phyloP scores from a whole-genome alignment of 2,329 filamentous ascomycete species.

The Paraphoma chrysanthemicola region DNA sequence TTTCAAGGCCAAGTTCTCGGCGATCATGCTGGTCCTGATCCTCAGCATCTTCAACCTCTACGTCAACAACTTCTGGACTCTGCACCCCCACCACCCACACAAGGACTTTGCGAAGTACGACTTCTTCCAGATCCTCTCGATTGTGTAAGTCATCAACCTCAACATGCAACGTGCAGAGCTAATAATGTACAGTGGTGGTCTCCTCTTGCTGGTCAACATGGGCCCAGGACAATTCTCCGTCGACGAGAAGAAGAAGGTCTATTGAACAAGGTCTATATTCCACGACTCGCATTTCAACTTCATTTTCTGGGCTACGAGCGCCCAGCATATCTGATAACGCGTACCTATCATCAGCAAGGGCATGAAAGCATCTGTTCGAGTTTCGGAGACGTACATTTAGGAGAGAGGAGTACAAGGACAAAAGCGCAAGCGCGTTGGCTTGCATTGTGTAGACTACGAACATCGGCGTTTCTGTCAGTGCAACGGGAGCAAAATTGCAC shows the following conservation, averaged over 20 bases:
- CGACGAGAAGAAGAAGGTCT: slow-evolving; percentile 99
- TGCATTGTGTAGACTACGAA: slow-evolving; percentile 40
- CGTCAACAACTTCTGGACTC: slow-evolving; percentile 99
- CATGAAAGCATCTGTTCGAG: slow-evolving; percentile 11
- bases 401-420: slow-evolving; percentile 5
- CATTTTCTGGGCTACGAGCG: slow-evolving; percentile 22
- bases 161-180: slow-evolving; percentile 10
- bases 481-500: slow-evolving; percentile 27
- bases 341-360: slow-evolving; percentile 17
- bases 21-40: slow-evolving; percentile 91
- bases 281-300: slow-evolving; percentile 24
- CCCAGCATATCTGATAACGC: slow-evolving; percentile 32
- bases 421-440: slow-evolving; percentile 24
- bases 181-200: slow-evolving; percentile 69
- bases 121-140: slow-evolving; percentile 99
- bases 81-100: slow-evolving; percentile 97
- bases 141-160: slow-evolving; percentile 69
- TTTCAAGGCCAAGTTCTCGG: slow-evolving; percentile 99
- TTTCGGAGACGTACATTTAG: slow-evolving; percentile 3
- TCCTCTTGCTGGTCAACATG: slow-evolving; percentile 97
- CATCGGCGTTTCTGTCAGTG: slow-evolving; percentile 31
- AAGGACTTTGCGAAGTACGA: slow-evolving; percentile 99
- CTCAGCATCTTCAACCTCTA: slow-evolving; percentile 95
- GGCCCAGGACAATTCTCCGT: slow-evolving; percentile 97
- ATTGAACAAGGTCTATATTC: slow-evolving; percentile 61